Base-by-base conservation (phyloP, 768 basidiomycete genomes). In the Cantharellus cinnabarinus region DNA sequence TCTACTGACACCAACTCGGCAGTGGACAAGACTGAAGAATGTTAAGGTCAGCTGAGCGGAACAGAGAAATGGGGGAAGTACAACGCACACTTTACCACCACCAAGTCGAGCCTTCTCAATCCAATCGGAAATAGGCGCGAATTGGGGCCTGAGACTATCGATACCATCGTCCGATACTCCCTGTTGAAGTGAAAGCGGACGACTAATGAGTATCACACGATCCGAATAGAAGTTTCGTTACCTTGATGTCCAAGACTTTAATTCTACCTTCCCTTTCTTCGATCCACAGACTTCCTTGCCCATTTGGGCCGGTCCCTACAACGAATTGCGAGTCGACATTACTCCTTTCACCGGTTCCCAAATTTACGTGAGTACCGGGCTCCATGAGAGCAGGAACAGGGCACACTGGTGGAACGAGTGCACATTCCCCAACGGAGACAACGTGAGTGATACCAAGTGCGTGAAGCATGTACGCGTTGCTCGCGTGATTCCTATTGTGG, bases 1-100 rank as follows among this genome's bases (percentile, higher is more conserved):
- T 61, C 94, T 74, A 50, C 85, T 88, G 50, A 98, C 94, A n/a
- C 94, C 94, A n/a, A 98, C 94, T n/a, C 91, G 78, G 70, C 94
- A 98, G 70, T 98, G 94, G 4, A 98, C 90, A 57, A 98, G 75
- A 10, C 52, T 54, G 1, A 37, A 10, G 52, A 48, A 54, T 37
- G 52, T 7, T 1, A 37, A 10, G 38, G 38, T 10, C 52, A 54
- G 7, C 52, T 54, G 52, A 37, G 10, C 38, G 7, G 52, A 54
- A 29, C 10, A 10, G 44, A 48, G 10, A 10, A 48, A 48, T 48
- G 44, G 44, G 44, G 29, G 44, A 10, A 10, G 44, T 29, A 29
- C 20, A 48, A 48, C 52, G 14, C 38, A 54, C 41, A 94, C 83
- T 67, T 86, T 85, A 2, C 94, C 94, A 4, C 93, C 91, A 56